Evolutionary conservation across 192 early-diverging fungal genomes (phyloP).

Genomic region (Oehlia diaphana): DNA sequence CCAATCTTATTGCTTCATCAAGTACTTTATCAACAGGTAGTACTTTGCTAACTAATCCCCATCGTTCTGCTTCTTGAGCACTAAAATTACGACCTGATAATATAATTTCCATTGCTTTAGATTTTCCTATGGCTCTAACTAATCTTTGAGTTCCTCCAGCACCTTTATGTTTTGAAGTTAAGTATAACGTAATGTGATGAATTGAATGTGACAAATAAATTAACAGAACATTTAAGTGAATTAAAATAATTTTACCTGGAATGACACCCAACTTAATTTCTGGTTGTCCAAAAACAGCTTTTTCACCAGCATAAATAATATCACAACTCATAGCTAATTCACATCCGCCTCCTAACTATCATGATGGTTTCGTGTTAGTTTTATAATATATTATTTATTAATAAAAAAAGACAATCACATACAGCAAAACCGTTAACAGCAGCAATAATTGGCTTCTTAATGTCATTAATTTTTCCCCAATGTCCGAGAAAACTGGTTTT

Average conservation of each 20-base stretch:
- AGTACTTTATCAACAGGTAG: conserved; percentile 84
- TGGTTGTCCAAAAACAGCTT: conserved; percentile 95
- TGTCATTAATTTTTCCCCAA: conserved; percentile 88
- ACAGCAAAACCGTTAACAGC: conserved; percentile 98
- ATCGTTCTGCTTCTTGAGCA: conserved; percentile 83
- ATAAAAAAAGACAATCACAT: conserved; percentile 30
- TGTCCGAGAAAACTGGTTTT: conserved; percentile 89
- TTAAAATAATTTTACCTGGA: conserved; percentile 58
- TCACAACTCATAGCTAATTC: conserved; percentile 99
- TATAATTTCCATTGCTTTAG: conserved; percentile 97
- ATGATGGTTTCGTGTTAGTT: background rate
- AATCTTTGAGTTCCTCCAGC: conserved; percentile 84
- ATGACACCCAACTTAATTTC: conserved; percentile 99
- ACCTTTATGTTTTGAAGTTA: conserved; percentile 27
- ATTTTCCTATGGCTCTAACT: conserved; percentile 93
- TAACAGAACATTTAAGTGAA: background rate
- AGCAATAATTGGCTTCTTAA: conserved; percentile 95
- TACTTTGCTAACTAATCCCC: conserved; percentile 88
- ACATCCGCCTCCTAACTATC: conserved; percentile 93
- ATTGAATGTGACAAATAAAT: conserved; percentile 24
- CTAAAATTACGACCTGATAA: conserved; percentile 85
- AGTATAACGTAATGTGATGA: conserved; percentile 36
- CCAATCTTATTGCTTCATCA: conserved; percentile 88
- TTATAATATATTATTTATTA: background rate
- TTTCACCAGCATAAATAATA: conserved; percentile 98